Evolutionary conservation across 2,329 filamentous ascomycete genomes (phyloP).

Genomic region (Fusarium heterosporum): DNA sequence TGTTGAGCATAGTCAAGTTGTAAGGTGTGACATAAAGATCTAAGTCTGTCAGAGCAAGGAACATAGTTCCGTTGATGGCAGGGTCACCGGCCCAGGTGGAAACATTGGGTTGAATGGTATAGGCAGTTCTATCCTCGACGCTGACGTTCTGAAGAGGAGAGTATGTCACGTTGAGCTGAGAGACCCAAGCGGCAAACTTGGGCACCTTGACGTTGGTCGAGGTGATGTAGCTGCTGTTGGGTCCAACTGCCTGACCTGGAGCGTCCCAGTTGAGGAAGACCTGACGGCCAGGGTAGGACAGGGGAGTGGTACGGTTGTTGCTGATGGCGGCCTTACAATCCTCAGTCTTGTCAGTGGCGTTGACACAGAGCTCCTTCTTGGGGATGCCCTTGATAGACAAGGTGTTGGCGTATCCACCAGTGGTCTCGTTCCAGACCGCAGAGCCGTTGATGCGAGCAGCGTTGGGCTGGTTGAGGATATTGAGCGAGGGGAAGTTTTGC

Average conservation of each 20-base stretch:
- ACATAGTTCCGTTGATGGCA: slow-evolving; percentile 81
- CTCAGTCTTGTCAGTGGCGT: slow-evolving; percentile 64
- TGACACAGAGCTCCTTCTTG: slow-evolving; percentile 65
- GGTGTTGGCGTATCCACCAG: slow-evolving; percentile 68
- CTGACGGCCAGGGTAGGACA: slow-evolving; percentile 79
- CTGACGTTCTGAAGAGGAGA: slow-evolving; percentile 67
- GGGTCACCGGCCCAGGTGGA: slow-evolving; percentile 76
- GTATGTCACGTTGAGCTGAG: slow-evolving; percentile 81
- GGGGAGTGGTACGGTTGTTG: slow-evolving; percentile 75
- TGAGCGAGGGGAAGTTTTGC: slow-evolving; percentile 84
- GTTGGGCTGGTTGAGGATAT: slow-evolving; percentile 82
- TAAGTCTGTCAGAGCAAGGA: slow-evolving; percentile 78
- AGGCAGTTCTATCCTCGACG: slow-evolving; percentile 62
- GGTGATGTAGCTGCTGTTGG: slow-evolving; percentile 86
- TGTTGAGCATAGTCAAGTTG: slow-evolving; percentile 79
- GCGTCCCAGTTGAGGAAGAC: slow-evolving; percentile 79
- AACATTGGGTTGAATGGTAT: slow-evolving; percentile 78
- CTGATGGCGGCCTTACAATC: slow-evolving; percentile 74
- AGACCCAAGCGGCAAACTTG: slow-evolving; percentile 79
- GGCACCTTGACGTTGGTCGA: slow-evolving; percentile 68
- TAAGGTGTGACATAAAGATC: slow-evolving; percentile 79
- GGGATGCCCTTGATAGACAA: slow-evolving; percentile 61
- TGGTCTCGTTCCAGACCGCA: slow-evolving; percentile 71
- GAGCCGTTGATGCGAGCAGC: slow-evolving; percentile 74
- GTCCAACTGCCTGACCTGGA: slow-evolving; percentile 76